A percentile compares a stretch with the other conserved stretches of the same genome.
These are phyloP conservation scores for Casaregolazyma lundiana DNA, from an alignment of 1,139 yeast genomes.

Conservation along the genomic window DNA sequence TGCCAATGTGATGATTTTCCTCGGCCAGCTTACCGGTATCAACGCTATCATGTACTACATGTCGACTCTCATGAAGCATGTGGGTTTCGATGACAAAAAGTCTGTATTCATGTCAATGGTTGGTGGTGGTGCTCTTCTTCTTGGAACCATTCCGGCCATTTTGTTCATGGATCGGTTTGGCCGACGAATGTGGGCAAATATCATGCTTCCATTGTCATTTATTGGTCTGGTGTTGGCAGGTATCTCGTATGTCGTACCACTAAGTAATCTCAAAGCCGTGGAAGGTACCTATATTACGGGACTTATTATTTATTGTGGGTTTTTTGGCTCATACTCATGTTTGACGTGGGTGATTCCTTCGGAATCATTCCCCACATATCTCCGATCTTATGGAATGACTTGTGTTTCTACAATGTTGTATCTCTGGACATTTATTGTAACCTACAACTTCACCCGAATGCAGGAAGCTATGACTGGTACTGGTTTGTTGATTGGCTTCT, in stretches of 20 bases:
- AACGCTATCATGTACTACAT: constrained; percentile 40
- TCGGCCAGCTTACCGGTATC: constrained; percentile 42
- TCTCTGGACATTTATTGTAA: constrained; percentile 57
- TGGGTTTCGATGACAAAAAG: constrained; percentile 43
- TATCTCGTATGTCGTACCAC: constrained; percentile 45
- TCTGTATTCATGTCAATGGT: constrained; percentile 35
- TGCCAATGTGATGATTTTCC: constrained; percentile 51
- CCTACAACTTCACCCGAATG: constrained; percentile 57
- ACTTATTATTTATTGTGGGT: constrained; percentile 52
- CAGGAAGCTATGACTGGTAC: constrained; percentile 51
- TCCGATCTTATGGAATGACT: constrained; percentile 50
- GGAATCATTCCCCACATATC: constrained; percentile 49
- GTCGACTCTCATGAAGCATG: constrained; percentile 56
- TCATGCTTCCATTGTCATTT: constrained; percentile 49
- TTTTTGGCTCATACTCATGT: constrained; percentile 62
- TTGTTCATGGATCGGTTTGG: constrained; percentile 58
- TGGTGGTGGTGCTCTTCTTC: constrained; percentile 55
- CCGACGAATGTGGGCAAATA: constrained; percentile 38
- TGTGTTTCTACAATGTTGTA: constrained; percentile 50
- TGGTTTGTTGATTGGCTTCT: constrained; percentile 58
- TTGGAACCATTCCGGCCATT: constrained; percentile 61
- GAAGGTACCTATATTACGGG: constrained; percentile 55
- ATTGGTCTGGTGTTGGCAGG: constrained; percentile 56
- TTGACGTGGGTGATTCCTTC: constrained; percentile 58
- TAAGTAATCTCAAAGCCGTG: constrained; percentile 41